phyloP scores from a whole-genome alignment of 441 rosid species.

The Adansonia gregorii region DNA sequence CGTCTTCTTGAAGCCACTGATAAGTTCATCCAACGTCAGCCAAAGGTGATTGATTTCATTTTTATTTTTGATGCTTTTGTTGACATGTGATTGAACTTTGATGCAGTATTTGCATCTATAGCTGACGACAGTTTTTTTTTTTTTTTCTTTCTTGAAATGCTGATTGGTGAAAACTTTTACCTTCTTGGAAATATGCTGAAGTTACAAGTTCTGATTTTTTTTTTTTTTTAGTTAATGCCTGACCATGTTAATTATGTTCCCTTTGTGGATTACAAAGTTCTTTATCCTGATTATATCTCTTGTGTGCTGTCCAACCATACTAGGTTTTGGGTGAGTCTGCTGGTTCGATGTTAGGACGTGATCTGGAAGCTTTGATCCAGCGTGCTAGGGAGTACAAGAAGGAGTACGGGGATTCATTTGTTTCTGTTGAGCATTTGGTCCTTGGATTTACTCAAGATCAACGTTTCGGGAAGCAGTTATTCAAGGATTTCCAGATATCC shows the following conservation, averaged over 20 bases:
- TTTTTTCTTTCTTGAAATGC: not conserved
- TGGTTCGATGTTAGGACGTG: conserved; percentile 97
- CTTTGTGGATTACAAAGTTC: not conserved
- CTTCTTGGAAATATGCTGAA: not conserved
- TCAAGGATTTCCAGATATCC: conserved; percentile 82
- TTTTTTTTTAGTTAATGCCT: not conserved
- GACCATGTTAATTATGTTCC: not conserved
- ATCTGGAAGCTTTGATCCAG: conserved; percentile 82
- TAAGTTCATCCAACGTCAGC: conserved; percentile 87
- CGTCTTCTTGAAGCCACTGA: conserved; percentile 92
- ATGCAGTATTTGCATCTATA: not conserved
- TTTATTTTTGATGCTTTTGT: not conserved
- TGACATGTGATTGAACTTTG: not conserved
- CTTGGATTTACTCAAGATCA: conserved; percentile 79
- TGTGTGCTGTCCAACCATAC: conserved; percentile 6
- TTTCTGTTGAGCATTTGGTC: conserved; percentile 97
- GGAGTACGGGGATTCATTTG: conserved; percentile 87
- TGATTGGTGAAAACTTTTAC: conserved; percentile 9
- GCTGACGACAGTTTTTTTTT: not conserved
- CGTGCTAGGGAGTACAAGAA: conserved; percentile 88
- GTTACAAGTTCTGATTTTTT: not conserved
- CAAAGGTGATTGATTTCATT: conserved; percentile 39
- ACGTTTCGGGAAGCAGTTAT: conserved; percentile 91
- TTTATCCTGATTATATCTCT: conserved; percentile 22
- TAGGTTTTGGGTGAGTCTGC: conserved; percentile 90